Base-by-base conservation (phyloP, 2,329 filamentous ascomycete species). In the Fusarium solani-melongenae region DNA sequence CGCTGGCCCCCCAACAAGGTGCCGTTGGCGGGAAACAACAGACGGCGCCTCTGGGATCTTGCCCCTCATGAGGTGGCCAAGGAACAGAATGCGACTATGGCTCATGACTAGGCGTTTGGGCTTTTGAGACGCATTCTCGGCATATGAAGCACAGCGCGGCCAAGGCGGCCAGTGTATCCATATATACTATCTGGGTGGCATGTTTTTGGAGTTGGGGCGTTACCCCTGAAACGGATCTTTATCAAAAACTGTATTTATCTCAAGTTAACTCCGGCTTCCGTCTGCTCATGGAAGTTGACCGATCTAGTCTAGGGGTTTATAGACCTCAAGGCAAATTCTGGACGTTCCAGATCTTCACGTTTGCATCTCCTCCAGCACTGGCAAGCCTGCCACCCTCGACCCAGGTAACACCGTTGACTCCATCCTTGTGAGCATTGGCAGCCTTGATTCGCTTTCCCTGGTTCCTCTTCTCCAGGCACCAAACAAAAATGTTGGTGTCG, bases 371-470 rank as follows among this genome's bases (percentile, higher is more conserved):
- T 53, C 96, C 96, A 6, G 91, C 90, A 76, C 92, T 97, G 11
- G 93, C 91, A 58, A 98, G 87, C 83, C 89, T 94, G 66, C 87
- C 86, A 10, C 88, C 90, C 31, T 88, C 88, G 15, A 94, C 87
- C 95, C 96, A 99, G 14, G 89, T 89, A 17, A 98, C 92, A 17
- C 94, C 96, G 75, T 93, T 94, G 20, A 98, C 95, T 11, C 96
- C 96, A 79, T 98, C 96, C 84, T 98, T 98, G 85, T 99, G 96
- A 58, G 96, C 95, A 79, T 98, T 97, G 24, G 91, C 84, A 15
- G 91, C 92, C 85, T 96, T 96, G 75, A 97, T 89, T 75, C 96
- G 89, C 82, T 93, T 93, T 3, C 94, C 95, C 1, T 96, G 96
- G 78, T 94, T 92, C 70, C 84, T 88, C 80, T 94, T 93, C 41